phyloP scores from a whole-genome alignment of 2,329 filamentous ascomycete genomes.

The Leptographium radiaticola region DNA sequence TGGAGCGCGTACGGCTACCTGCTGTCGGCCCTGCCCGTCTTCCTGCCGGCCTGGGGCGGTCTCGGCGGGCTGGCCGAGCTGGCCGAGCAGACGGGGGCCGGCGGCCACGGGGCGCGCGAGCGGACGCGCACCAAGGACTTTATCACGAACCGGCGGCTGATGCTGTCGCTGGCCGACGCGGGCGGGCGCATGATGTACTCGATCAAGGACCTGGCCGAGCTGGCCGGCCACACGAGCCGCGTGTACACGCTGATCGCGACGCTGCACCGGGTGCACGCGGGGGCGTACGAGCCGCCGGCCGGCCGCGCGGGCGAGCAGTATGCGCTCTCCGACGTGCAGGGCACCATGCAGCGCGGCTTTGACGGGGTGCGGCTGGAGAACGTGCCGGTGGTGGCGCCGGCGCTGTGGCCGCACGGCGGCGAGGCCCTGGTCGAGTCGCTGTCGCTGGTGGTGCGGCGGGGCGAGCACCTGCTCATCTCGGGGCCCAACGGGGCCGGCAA shows the following conservation, averaged over 20 bases:
- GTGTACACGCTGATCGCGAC: constrained; percentile 95
- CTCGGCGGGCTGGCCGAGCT: constrained; percentile 61
- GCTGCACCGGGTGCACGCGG: constrained; percentile 81
- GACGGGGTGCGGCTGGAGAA: constrained; percentile 89
- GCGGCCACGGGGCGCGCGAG: constrained; percentile 44
- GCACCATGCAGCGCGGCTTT: constrained; percentile 87
- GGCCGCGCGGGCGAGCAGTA: constrained; percentile 65
- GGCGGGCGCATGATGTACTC: constrained; percentile 99
- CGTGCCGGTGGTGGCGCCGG: constrained; percentile 82
- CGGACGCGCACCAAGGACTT: constrained; percentile 93
- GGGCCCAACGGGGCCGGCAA: constrained; percentile 93
- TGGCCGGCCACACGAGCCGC: constrained; percentile 89
- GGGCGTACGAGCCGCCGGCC: constrained; percentile 60
- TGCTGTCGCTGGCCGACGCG: constrained; percentile 93
- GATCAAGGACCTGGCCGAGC: constrained; percentile 92
- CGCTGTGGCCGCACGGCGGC: constrained; percentile 76
- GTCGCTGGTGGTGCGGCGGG: constrained; percentile 76
- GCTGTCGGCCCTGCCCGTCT: constrained; percentile 82
- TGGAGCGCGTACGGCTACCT: constrained; percentile 98
- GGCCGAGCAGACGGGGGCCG: background rate
- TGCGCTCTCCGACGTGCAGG: constrained; percentile 82
- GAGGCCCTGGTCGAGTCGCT: constrained; percentile 84
- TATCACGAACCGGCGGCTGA: constrained; percentile 96
- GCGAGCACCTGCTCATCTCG: constrained; percentile 88
- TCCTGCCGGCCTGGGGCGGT: constrained; percentile 88